Base-by-base conservation (phyloP, 345 rosid species). In the Rhodomyrtus tomentosa region DNA sequence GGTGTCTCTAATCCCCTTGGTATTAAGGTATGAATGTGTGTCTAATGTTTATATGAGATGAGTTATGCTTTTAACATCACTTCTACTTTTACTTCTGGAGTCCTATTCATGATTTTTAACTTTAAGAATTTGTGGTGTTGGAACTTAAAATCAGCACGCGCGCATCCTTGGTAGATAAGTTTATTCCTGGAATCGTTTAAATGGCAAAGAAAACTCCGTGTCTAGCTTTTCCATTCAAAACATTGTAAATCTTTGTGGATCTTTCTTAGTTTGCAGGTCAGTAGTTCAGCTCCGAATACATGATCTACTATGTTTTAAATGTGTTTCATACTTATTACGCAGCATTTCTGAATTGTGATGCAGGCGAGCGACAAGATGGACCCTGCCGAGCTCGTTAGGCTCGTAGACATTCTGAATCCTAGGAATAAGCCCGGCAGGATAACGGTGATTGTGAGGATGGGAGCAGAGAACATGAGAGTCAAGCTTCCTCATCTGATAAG, bases 341-440 rank as follows among this genome's bases (percentile, higher is more conserved):
- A 36, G 24, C 45, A 68, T 36, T 68, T 68, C 45, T 68, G 45
- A 2, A 68, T 68, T 36, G 45, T 18, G 79, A 68, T 58, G 68
- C 88, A 89, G 91, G 90, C 85, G 36, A 88, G 91, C 1, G 82
- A 89, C 55, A 89, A 89, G 90, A 88, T 89, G 91, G 91, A 89
- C 87, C 90, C 91, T 38, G 82, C 72, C 0, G 91, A 89, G 85
- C 87, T 89, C 40, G 91, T 89, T 84, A 86, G 73, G 86, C 91
- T 89, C 49, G 49, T 89, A 58, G 87, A 82, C 51, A 88, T 88
- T 83, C 84, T 89, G 62, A 89, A 89, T 81, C 91, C 90, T 38
- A 82, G 15, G 81, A 89, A 89, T 84, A 88, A 86, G 81, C 88
- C 91, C 3, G 91, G 91, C 8, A 86, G 90, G 80, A 84, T 88